Conservation (phyloP, 2,329 filamentous ascomycete species). For the Fusarium sterilihyphosum region DNA sequence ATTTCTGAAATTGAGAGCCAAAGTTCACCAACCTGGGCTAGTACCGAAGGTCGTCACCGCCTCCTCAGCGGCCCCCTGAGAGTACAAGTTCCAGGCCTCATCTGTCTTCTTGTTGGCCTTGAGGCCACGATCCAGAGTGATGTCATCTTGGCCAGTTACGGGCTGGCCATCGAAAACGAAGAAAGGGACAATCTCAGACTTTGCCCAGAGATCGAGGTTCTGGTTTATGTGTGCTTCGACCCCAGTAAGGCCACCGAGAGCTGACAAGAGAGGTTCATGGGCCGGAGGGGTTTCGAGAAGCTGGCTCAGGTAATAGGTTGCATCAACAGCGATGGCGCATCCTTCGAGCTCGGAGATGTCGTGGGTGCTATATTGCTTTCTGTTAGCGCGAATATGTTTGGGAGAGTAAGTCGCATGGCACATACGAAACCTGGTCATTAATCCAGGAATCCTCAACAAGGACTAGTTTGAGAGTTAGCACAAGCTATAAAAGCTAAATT, state of each 20-base stretch:
- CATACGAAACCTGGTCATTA: slow-evolving; percentile 52
- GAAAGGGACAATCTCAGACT: slow-evolving; percentile 76
- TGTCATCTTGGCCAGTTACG: slow-evolving; percentile 78
- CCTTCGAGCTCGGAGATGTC: slow-evolving; percentile 77
- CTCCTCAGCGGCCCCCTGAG: slow-evolving; percentile 78
- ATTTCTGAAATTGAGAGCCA: neutral
- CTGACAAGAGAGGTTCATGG: slow-evolving; percentile 88
- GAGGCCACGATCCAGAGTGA: slow-evolving; percentile 70
- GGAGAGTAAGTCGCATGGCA: slow-evolving; percentile 8
- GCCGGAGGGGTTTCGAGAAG: slow-evolving; percentile 76
- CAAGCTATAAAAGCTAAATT: slow-evolving; percentile 2
- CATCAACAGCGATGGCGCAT: slow-evolving; percentile 84
- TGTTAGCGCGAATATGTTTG: slow-evolving; percentile 33
- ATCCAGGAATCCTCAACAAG: slow-evolving; percentile 54
- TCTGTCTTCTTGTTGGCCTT: slow-evolving; percentile 76
- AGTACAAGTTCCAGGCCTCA: slow-evolving; percentile 88
- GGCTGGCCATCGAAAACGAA: slow-evolving; percentile 95
- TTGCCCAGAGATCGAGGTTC: slow-evolving; percentile 78
- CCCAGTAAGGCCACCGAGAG: slow-evolving; percentile 87
- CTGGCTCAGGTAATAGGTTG: slow-evolving; percentile 85
- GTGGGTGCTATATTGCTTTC: slow-evolving; percentile 57
- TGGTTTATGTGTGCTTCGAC: slow-evolving; percentile 79
- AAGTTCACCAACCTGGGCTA: slow-evolving; percentile 69
- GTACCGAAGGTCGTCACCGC: slow-evolving; percentile 87
- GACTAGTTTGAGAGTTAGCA: slow-evolving; percentile 44